These are phyloP conservation scores for Trichophyton schoenleinii DNA, from an alignment of 2,329 filamentous ascomycete genomes.

Conservation along the genomic window DNA sequence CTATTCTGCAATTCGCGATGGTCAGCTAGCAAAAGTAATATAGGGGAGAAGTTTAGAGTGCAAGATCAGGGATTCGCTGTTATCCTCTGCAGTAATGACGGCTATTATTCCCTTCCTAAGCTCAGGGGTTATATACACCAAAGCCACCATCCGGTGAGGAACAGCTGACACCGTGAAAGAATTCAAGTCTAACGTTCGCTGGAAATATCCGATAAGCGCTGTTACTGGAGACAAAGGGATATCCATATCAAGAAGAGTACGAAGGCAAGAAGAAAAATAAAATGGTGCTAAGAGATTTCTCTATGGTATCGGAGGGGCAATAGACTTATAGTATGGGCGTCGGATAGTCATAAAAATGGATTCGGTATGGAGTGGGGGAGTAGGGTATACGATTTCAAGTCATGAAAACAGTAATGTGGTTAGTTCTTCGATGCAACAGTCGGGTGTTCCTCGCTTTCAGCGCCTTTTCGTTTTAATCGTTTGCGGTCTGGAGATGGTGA, in stretches of 20 bases:
- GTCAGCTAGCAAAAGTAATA: too few species aligned
- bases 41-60: too few species aligned
- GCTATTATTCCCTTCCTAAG: not conserved
- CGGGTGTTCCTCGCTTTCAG: slow-evolving; percentile 8
- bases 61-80: not conserved
- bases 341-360: not conserved
- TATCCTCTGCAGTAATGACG: not conserved
- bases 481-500: slow-evolving; percentile 17
- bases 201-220: not conserved
- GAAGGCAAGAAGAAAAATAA: not conserved
- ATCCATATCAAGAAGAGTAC: not conserved
- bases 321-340: not conserved
- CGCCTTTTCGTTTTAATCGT: slow-evolving; percentile 26
- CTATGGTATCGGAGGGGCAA: not conserved
- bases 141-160: not conserved
- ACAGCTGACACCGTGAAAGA: not conserved
- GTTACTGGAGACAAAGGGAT: not conserved
- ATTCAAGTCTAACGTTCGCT: not conserved
- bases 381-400: not conserved
- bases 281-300: not conserved
- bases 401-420: not conserved
- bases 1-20: too few species aligned
- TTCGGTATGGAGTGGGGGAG: not conserved
- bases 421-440: not conserved
- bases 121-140: not conserved